A percentile compares a stretch with the other conserved stretches of the same genome.
These are phyloP conservation scores for Straminergon stramineum DNA, from an alignment of 225 moss, liverwort and hornwort genomes.

Conservation along the genomic window DNA sequence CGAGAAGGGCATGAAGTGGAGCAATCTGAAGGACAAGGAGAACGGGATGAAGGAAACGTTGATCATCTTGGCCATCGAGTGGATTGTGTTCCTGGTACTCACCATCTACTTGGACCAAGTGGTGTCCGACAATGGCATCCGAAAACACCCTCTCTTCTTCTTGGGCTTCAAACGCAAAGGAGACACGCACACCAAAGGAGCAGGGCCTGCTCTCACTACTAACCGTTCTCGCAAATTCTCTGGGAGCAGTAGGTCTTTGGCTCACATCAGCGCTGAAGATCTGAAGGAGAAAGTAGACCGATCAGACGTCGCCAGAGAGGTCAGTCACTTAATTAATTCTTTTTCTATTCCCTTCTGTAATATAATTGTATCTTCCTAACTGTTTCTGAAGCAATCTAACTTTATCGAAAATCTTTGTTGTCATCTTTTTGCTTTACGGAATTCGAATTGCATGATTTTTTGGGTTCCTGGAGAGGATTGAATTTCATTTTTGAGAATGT, in stretches of 20 bases:
- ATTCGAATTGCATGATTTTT: background rate
- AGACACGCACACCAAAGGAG: background rate
- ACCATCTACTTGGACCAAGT: conserved; percentile 86
- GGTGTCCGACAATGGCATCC: conserved; percentile 51
- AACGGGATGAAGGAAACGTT: conserved; percentile 47
- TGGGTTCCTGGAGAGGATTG: background rate
- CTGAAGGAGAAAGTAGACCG: background rate
- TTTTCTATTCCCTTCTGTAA: background rate
- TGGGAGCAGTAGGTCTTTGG: conserved; percentile 1
- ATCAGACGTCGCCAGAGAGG: conserved; percentile 75
- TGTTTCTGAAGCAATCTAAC: background rate
- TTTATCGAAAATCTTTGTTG: too few species aligned
- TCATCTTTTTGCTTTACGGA: background rate
- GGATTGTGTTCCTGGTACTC: conserved; percentile 46
- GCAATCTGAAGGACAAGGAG: conserved; percentile 32
- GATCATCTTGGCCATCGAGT: conserved; percentile 55
- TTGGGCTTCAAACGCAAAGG: conserved; percentile 37
- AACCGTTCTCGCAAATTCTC: conserved; percentile 11
- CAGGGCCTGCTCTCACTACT: background rate
- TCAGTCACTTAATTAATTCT: background rate
- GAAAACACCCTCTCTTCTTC: conserved; percentile 77
- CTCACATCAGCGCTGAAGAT: conserved; percentile 1
- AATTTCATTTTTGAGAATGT: background rate
- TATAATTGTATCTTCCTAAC: background rate
- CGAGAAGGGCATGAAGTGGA: conserved; percentile 56